A percentile compares a stretch with the other conserved stretches of the same genome.
Conservation (phyloP, 2,329 filamentous ascomycete genomes). For the Cladobotryum mycophilum region DNA sequence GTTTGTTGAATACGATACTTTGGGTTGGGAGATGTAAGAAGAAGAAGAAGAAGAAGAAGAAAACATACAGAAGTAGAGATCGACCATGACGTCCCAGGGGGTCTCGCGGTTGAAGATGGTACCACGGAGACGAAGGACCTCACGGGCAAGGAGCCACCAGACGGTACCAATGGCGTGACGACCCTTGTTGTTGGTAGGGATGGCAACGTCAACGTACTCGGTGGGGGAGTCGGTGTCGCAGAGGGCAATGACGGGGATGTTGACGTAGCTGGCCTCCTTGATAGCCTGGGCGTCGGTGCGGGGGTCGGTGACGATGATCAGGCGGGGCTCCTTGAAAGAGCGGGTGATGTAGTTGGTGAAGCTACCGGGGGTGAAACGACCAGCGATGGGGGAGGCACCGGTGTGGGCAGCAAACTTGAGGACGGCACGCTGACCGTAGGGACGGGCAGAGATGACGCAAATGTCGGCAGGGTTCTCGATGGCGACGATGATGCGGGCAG, state of each 20-base stretch:
- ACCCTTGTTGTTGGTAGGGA: slow-evolving; percentile 99
- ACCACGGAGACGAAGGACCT: slow-evolving; percentile 97
- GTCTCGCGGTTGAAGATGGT: slow-evolving; percentile 94
- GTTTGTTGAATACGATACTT: not conserved
- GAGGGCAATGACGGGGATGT: slow-evolving; percentile 99
- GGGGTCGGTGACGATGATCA: slow-evolving; percentile 98
- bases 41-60: not conserved
- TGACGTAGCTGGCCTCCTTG: slow-evolving; percentile 99
- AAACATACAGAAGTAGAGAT: slow-evolving; percentile 92
- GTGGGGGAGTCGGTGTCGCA: slow-evolving; percentile 99
- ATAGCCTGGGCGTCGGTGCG: slow-evolving; percentile 99
- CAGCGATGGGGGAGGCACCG: slow-evolving; percentile 93
- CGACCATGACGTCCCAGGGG: slow-evolving; percentile 98
- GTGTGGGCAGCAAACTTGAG: slow-evolving; percentile 99
- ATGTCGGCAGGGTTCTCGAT: slow-evolving; percentile 99
- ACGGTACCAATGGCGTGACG: slow-evolving; percentile 96
- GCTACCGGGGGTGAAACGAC: slow-evolving; percentile 99
- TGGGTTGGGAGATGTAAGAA: not conserved
- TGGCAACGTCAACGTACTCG: slow-evolving; percentile 99
- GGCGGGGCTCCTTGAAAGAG: slow-evolving; percentile 99
- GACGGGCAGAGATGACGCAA: slow-evolving; percentile 98
- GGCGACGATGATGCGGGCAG: slow-evolving; percentile 96
- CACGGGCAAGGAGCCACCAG: slow-evolving; percentile 99
- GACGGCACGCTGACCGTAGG: slow-evolving; percentile 98
- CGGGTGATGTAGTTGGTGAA: slow-evolving; percentile 99